A percentile compares a stretch with the other conserved stretches of the same genome.
Conservation (phyloP, 768 basidiomycete genomes). For the Mycena rosella region DNA sequence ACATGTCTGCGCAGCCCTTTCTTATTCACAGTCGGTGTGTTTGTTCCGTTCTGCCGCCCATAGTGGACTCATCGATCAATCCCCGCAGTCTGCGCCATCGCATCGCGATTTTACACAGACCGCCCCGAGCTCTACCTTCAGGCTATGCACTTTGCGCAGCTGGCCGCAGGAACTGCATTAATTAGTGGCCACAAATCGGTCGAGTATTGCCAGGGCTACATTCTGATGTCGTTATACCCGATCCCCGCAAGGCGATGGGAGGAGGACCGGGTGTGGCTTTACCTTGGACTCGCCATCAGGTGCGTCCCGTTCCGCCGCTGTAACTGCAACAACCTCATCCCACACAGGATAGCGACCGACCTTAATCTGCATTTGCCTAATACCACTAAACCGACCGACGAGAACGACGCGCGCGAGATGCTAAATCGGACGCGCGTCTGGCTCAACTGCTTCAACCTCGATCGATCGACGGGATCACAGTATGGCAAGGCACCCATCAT, state of each 20-base stretch:
- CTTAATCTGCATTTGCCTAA: conserved; percentile 87
- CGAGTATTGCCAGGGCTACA: conserved; percentile 88
- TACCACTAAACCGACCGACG: conserved; percentile 80
- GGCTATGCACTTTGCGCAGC: conserved; percentile 81
- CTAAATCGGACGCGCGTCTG: conserved; percentile 92
- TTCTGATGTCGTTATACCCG: conserved; percentile 81
- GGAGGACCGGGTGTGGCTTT: conserved; percentile 91
- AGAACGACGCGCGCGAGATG: conserved; percentile 86
- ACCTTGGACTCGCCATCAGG: conserved; percentile 91
- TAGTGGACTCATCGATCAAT: not conserved
- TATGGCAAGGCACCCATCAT: conserved; percentile 92
- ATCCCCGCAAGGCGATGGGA: conserved; percentile 86
- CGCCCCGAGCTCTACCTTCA: conserved; percentile 78
- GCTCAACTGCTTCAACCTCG: conserved; percentile 92
- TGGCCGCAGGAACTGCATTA: conserved; percentile 82
- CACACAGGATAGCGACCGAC: conserved; percentile 83
- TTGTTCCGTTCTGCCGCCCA: not conserved
- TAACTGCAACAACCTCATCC: conserved; percentile 25
- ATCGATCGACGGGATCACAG: conserved; percentile 89
- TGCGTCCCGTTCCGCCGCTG: conserved; percentile 43
- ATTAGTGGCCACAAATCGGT: conserved; percentile 84
- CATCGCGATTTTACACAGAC: conserved; percentile 83
- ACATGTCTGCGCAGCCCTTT: conserved; percentile 90
- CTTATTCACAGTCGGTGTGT: conserved; percentile 90
- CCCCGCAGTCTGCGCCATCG: conserved; percentile 82